Conservation (phyloP, 2,329 filamentous ascomycete genomes). For the Epichloe scottii region DNA sequence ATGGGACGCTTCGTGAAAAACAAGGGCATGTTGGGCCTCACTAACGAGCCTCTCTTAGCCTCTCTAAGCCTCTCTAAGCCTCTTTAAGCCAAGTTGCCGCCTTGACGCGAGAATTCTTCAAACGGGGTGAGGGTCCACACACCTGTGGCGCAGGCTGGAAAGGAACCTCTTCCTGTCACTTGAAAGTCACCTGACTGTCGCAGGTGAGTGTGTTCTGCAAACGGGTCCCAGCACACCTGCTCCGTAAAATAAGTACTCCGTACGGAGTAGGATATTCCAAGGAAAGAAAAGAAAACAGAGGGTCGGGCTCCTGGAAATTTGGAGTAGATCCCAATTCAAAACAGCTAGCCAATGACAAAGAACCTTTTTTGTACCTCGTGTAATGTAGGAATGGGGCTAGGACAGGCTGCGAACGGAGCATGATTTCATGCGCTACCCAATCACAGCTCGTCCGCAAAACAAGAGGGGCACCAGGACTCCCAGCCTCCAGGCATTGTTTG, state of each 20-base stretch:
- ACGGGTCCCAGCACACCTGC: not conserved
- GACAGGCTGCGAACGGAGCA: not conserved
- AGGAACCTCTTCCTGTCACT: no score
- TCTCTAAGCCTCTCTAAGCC: not conserved
- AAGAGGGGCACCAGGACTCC: not conserved
- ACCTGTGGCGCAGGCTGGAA: slow-evolving; percentile 2
- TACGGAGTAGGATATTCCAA: no score
- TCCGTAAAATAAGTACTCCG: no score
- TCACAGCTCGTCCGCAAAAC: not conserved
- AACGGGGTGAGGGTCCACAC: slow-evolving; percentile 1
- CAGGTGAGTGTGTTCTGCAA: not conserved
- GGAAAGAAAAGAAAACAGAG: no score
- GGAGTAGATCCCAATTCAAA: not conserved
- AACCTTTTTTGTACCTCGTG: no score
- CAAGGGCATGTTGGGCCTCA: not conserved
- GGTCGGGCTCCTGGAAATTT: no score
- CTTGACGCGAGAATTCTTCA: not conserved
- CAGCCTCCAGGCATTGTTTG: slow-evolving; percentile 1
- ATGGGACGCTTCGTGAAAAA: not conserved
- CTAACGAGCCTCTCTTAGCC: no score
- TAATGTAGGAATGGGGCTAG: not conserved
- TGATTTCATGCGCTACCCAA: not conserved
- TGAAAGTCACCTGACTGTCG: not conserved
- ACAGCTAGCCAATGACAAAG: not conserved
- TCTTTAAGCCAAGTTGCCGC: not conserved